Base-by-base conservation (phyloP, 2,329 filamentous ascomycete species). In the Monilinia polystroma region DNA sequence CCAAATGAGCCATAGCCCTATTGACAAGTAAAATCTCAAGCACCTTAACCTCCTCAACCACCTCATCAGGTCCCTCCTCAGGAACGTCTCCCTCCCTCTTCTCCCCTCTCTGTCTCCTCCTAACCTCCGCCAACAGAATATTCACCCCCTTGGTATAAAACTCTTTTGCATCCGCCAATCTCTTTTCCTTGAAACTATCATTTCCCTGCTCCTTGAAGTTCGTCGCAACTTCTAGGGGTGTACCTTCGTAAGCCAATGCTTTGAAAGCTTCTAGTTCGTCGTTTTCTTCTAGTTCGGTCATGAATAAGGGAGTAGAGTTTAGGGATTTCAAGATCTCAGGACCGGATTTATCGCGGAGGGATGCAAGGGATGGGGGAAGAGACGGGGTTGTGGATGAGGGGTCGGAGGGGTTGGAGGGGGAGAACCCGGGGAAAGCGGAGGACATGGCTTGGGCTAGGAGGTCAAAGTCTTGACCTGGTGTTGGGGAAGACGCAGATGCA, bases 121-220 rank as follows among this genome's bases (percentile, higher is more conserved):
- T 78, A 75, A 91, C 85, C 77, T 90, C 89, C 7, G 81, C 81
- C 14, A 84, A 82, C 23, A 97, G 79, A 8, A 96, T 85, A 14
- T 86, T 81, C 63, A 97, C 83, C n/a, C 89, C 93, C 80, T 96
- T 95, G 41, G 85, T 86, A 77, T 99, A 99, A 77, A 93, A 97
- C 77, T 97, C 93, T 76, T 90, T 89, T 4, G 93, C 95, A 77
- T 98, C 93, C 35, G 79, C 82, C 87, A 90, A 97, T 58, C 86
- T 83, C 77, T 87, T 88, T 66, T 83, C 83, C 73, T 85, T 84
- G 76, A 96, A 96, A 74, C 86, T 88, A 74, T 98, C 94, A 77
- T 99, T 99, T 45, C 95, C 95, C 72, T 92, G 91, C 76, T 94
- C 90, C 74, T 95, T 92, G 81, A 97, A 97, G 71, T 92, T 92